Percentiles rank a stretch among this genome's conserved stretches.
phyloP scores from a whole-genome alignment of 352 stramenopile species.

The Thraustochytrium striatum region DNA sequence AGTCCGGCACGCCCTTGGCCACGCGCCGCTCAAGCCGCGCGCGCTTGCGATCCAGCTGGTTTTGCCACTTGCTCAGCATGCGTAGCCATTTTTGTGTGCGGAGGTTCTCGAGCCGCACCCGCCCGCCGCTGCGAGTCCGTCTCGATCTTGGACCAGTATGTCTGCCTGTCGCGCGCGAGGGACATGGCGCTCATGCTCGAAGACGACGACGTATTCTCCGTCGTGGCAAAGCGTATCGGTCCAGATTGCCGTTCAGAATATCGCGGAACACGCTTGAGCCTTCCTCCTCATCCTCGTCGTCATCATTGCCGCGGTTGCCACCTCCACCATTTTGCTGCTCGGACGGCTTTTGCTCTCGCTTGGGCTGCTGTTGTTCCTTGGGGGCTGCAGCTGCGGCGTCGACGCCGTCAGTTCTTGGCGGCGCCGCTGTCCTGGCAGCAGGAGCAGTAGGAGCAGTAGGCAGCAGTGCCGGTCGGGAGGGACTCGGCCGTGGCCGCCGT shows the following conservation, averaged over 20 bases:
- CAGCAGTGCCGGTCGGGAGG: not conserved
- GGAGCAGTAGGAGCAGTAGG: not conserved
- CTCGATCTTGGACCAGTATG: constrained; percentile 31
- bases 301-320: not conserved
- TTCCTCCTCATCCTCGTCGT: not conserved
- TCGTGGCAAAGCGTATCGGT: constrained; percentile 41
- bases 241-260: constrained; percentile 26
- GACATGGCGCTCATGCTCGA: not conserved
- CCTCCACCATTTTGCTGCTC: not conserved
- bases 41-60: constrained; percentile 38
- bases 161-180: constrained; percentile 10
- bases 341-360: not conserved
- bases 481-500: no score
- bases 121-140: not conserved
- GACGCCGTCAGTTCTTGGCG: not conserved
- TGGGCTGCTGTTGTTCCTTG: not conserved
- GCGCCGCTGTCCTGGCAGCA: not conserved
- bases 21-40: constrained; percentile 8
- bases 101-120: constrained; percentile 40
- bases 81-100: constrained; percentile 46
- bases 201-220: not conserved
- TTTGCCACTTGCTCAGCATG: constrained; percentile 46
- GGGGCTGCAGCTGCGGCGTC: not conserved
- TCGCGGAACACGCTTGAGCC: constrained; percentile 9
- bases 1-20: constrained; percentile 50